Conservation (phyloP, 2,329 filamentous ascomycete species). For the Coniella lustricola region DNA sequence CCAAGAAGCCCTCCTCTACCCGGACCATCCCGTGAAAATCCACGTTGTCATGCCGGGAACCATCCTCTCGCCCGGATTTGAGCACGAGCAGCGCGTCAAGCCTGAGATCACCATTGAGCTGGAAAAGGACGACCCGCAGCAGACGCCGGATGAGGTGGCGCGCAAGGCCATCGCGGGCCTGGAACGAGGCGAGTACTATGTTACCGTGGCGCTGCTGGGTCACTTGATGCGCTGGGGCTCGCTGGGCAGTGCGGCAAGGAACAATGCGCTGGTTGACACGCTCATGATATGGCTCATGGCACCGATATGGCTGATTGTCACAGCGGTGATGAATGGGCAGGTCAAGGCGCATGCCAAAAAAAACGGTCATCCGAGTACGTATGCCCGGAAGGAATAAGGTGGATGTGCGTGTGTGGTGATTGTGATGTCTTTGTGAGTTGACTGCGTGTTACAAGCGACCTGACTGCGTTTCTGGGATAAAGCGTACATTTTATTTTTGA, state of each 20-base stretch:
- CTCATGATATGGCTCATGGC: slow-evolving; percentile 46
- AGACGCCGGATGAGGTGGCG: slow-evolving; percentile 75
- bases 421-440: too few species aligned
- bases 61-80: slow-evolving; percentile 69
- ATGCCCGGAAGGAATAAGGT: slow-evolving; percentile 28
- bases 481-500: too few species aligned
- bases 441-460: too few species aligned
- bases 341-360: slow-evolving; percentile 49
- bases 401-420: too few species aligned
- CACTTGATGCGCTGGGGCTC: slow-evolving; percentile 60
- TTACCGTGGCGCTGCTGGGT: slow-evolving; percentile 69
- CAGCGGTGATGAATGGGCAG: slow-evolving; percentile 49
- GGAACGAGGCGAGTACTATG: slow-evolving; percentile 72
- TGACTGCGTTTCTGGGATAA: too few species aligned
- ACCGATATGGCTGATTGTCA: slow-evolving; percentile 52
- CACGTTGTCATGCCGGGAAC: slow-evolving; percentile 80
- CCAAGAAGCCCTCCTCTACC: slow-evolving; percentile 82
- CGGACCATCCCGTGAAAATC: slow-evolving; percentile 61
- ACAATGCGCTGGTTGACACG: slow-evolving; percentile 54
- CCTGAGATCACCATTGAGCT: slow-evolving; percentile 71
- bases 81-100: slow-evolving; percentile 70
- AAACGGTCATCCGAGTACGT: slow-evolving; percentile 50
- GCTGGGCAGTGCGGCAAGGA: slow-evolving; percentile 49
- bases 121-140: slow-evolving; percentile 74
- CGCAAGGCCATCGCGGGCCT: slow-evolving; percentile 61